Evolutionary conservation across 2,329 filamentous ascomycete species (phyloP), one percentile per base, ranked within the genome.

Genomic region (Beauveria varroae): DNA sequence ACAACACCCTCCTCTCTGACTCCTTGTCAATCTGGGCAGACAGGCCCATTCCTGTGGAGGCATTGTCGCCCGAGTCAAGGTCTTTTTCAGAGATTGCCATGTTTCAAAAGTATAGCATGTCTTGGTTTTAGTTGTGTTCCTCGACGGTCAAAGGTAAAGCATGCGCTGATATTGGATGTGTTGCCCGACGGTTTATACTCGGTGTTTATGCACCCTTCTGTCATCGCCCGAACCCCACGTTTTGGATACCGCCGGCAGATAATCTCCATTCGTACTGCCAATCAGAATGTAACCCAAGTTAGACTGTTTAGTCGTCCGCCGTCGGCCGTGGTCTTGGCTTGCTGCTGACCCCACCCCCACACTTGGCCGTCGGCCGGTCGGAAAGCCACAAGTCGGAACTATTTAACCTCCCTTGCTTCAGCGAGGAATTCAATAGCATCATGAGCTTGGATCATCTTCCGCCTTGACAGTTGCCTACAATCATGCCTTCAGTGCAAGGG

Each of bases 321-420:
- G 58, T 54, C 58, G 43, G 58, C 58, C 40, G 51, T 61, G 26
- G 50, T 49, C 83, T 86, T 64, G 62, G 44, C 50, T 18, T 22
- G 41, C 63, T 22, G 55, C 34, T 22, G 55, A 51, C 22, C 70
- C 73, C 61, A 74, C 73, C 60, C 73, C 65, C 59, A 34, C 49
- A 49, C 28, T 57, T 22, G 55, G 55, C 28, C 54, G 54, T 34
- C 53, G 53, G 40, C 53, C 26, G 22, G 40, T 22, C 40, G 24
- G 10, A 16, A 34, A 47, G 54, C 54, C 54, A 24, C n/a, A 4
- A 8, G 22, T 43, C 43, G 54, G 43, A 37, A 26, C 28, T 49
- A 57, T 57, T 40, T 57, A 57, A 8, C 8, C 14, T 16, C 7
- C 41, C 37, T n/a, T 24, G 5, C 26, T 46, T 37, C n/a, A 12